Base-by-base conservation (phyloP, 768 basidiomycete genomes). In the Vararia minispora region DNA sequence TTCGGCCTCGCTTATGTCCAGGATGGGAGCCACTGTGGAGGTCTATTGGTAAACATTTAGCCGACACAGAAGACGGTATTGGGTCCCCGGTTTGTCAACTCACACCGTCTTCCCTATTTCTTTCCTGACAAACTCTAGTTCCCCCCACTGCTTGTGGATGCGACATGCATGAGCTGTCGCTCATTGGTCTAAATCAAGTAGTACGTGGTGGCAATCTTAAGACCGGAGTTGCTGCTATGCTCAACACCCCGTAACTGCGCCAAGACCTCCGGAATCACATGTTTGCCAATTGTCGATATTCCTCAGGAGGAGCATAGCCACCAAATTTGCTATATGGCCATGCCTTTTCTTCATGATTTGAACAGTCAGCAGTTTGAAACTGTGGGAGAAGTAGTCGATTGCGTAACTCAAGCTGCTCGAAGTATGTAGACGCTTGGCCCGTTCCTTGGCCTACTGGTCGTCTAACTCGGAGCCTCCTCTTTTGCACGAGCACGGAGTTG, bases 321-420 rank as follows among this genome's bases (percentile, higher is more conserved):
- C 3, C 10, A 6, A 5, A 33, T 42, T 13, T 37, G 37, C 2
- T 42, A 43, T 17, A 39, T 53, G 11, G 49, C 53, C 10, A 53
- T 50, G 50, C 50, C 50, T 1, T 52, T 44, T 26, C 35, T 55
- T 2, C 43, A 46, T 2, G 14, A 14, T 11, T 35, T 50, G 8
- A 36, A 49, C 21, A n/a, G 37, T 3, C 52, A 50, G 3, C 29
- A 33, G 1, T 47, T 50, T 6, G 36, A 45, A 10, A 35, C 37
- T 10, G 34, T 55, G 2, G 45, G 42, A 1, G 48, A 52, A 16
- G 41, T 48, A 7, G 20, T 55, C 7, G 49, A 49, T 9, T 52
- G 46, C 18, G 34, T 39, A 1, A 34, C 40, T 13, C 50, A 52
- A 25, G n/a, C 30, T 52, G 1, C 21, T 53, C 2, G 46, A 50